Evolutionary conservation across 208 protist genomes (phyloP), one percentile per base, ranked within the genome.

Genomic region (Tetramitus jugosus): DNA sequence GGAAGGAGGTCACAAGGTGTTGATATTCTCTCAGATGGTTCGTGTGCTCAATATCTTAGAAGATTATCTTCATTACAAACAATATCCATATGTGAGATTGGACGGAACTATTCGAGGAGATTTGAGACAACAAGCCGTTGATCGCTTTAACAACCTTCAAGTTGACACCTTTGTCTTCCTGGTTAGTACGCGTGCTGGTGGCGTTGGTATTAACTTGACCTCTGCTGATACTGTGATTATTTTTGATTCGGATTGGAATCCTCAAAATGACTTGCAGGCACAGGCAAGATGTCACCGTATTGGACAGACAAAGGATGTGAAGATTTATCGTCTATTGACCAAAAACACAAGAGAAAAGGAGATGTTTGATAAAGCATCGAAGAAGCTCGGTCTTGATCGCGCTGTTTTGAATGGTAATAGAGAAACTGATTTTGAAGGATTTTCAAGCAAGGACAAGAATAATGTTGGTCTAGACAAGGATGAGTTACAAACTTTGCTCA

Each of bases 241-340:
- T 53, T 97, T 91, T 84, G 95, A 98, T 79, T 83, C 86, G 3
- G 94, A 98, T 83, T 99, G 94, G 90, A 99, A 99, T 82, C 96
- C 97, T 23, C 94, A 98, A 77, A 90, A 96, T 40, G 97, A 99
- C 82, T 85, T 97, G 14, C 96, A 98, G 84, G 96, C 95, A 20
- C 87, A 92, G 31, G 94, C 95, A 52, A 86, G 96, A 14, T 88
- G 86, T 3, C 95, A 98, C 79, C 87, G 95, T 72, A 96, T 98
- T 67, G 96, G 95, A 0, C 95, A 98, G 83, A 96, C 81, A 14
- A 86, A 91, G 17, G 60, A 80, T 20, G 96, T 98, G 40, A 91
- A 88, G 43, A 93, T 99, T 17, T 94, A 98, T 81, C 90, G 97
- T n/a, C 81, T 99, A 14, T 90, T 98, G 31, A 93, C 96, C 31